phyloP scores from a whole-genome alignment of 495 filamentous ascomycete genomes.

The Tuber melanosporum region DNA sequence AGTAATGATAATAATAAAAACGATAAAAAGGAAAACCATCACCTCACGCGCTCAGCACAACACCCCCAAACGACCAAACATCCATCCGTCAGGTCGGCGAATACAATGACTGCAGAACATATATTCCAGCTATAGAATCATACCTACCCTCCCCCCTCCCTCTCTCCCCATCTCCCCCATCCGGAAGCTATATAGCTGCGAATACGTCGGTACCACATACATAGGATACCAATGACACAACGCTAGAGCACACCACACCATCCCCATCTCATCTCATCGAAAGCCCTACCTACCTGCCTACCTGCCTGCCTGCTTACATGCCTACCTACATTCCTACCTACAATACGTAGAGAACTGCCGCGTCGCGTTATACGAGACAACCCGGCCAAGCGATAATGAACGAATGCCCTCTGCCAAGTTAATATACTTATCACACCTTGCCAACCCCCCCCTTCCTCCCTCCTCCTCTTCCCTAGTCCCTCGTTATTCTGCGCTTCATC shows the following conservation, averaged over 20 bases:
- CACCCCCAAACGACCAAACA: not conserved
- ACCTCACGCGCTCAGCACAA: not conserved
- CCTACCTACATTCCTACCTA: not conserved
- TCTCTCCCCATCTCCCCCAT: not conserved
- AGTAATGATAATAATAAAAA: not conserved
- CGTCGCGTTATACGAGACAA: not conserved
- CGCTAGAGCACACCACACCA: not conserved
- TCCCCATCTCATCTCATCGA: constrained; percentile 4
- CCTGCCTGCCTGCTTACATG: not conserved
- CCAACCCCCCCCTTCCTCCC: not conserved
- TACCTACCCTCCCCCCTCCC: not conserved
- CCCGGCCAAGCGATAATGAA: not conserved
- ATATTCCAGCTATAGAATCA: not conserved
- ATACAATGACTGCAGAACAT: not conserved
- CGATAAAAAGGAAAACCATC: not conserved
- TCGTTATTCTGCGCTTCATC: not conserved
- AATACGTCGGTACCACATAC: not conserved
- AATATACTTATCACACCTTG: not conserved
- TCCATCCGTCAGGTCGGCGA: not conserved
- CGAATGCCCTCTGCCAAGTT: not conserved
- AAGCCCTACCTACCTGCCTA: not conserved
- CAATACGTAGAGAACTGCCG: not conserved
- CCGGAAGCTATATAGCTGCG: not conserved
- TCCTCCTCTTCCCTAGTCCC: not conserved
- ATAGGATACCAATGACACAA: not conserved